Evolutionary conservation across 192 early-diverging fungal species (phyloP).

Genomic region (Chytriomyces sp.): DNA sequence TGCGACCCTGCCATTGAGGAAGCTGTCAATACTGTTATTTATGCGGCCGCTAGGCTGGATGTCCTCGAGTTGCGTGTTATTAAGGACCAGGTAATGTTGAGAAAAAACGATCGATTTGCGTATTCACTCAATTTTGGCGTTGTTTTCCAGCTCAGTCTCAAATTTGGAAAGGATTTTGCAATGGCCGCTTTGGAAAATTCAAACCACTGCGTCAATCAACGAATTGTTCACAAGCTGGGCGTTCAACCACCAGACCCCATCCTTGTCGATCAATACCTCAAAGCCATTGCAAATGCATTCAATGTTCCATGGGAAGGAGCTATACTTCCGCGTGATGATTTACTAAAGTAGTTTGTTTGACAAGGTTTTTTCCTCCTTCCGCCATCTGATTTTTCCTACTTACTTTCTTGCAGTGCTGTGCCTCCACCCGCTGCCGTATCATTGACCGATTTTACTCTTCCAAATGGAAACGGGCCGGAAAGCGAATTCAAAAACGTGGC

Average conservation of each 20-base stretch:
- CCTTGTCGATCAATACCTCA: conserved; percentile 84
- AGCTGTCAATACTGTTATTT: conserved; percentile 88
- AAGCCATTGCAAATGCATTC: conserved; percentile 85
- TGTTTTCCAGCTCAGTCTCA: conserved; percentile 56
- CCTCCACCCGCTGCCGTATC: conserved; percentile 40
- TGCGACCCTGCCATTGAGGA: conserved; percentile 84
- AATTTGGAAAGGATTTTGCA: conserved; percentile 86
- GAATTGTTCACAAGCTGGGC: conserved; percentile 79
- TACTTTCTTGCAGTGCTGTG: conserved; percentile 6
- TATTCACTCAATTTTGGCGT: background rate
- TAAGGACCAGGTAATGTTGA: conserved; percentile 64
- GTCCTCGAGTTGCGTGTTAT: conserved; percentile 75
- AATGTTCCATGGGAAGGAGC: conserved; percentile 69
- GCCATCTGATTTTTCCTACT: background rate
- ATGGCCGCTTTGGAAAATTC: conserved; percentile 74
- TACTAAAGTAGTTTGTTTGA: conserved; percentile 20
- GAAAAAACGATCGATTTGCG: no score
- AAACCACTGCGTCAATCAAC: conserved; percentile 74
- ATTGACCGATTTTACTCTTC: conserved; percentile 24
- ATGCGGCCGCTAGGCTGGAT: conserved; percentile 85
- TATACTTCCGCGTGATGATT: conserved; percentile 11
- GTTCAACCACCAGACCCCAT: conserved; percentile 78
- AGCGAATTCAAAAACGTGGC: no score
- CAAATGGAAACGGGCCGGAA: conserved; percentile 41
- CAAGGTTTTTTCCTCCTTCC: background rate